Base-by-base conservation (phyloP, 345 rosid genomes). In the Lumnitzera littorea region DNA sequence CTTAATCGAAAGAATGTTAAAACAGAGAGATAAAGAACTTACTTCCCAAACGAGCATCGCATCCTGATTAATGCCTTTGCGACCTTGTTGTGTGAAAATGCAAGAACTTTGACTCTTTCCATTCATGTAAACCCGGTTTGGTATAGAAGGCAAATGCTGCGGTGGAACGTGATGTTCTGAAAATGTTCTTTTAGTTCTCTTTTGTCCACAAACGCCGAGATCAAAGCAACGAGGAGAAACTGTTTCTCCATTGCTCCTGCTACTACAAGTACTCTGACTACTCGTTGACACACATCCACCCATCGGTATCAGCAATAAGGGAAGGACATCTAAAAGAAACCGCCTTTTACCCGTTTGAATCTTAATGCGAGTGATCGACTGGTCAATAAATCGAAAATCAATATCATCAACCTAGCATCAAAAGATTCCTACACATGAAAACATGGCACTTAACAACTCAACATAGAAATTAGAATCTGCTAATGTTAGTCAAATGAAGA, bases 21-120 rank as follows among this genome's bases (percentile, higher is more conserved):
- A 55, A 46, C 48, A 47, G 70, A 61, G 20, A 13, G 17, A 65
- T 58, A 72, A 57, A 58, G 50, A 78, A 76, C 95, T 83, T 73
- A 95, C 99, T 77, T 95, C 99, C 99, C 99, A 95, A 23, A 95
- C 98, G 53, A 95, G 71, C 99, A 95, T 91, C 0, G 99, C 91
- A 46, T 95, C 99, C 76, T 95, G 99, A 63, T 95, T 95, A 55
- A 91, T 78, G 56, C 99, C 99, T 81, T 95, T 95, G 41, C 91
- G 89, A 31, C 99, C 99, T 67, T 95, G 98, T 71, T 91, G 99
- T 53, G 99, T 95, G 64, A 91, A 95, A 65, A 95, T 74, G 74
- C 98, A 95, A 61, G 98, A 86, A 63, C 67, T 74, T 68, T 76
- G 74, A 77, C 96, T 91, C 80, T 88, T 91, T 50, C 99, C 98